phyloP scores from a whole-genome alignment of 768 basidiomycete genomes.

The Termitomyces sp. region DNA sequence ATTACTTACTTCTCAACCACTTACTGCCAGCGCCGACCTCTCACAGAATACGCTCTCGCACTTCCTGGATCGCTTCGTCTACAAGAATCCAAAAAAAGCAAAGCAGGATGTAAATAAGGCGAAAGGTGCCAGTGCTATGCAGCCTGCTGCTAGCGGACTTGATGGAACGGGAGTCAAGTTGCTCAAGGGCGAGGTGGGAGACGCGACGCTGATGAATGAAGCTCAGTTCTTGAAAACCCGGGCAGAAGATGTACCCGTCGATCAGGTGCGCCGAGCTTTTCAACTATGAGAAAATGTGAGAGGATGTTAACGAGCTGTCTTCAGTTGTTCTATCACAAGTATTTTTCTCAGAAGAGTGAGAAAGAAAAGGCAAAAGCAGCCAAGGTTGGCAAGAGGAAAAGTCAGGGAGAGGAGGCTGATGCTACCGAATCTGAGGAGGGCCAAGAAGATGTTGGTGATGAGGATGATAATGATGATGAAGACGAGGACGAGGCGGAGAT shows the following conservation, averaged over 20 bases:
- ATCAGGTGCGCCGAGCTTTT: conserved; percentile 56
- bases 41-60: conserved; percentile 90
- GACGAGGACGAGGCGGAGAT: conserved; percentile 67
- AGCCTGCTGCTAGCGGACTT: conserved; percentile 74
- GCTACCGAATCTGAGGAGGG: conserved; percentile 41
- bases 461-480: conserved; percentile 37
- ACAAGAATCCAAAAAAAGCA: conserved; percentile 87
- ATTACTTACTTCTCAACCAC: conserved; percentile 64
- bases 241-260: conserved; percentile 74
- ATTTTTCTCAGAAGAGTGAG: conserved; percentile 71
- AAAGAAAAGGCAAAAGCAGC: conserved; percentile 44
- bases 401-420: conserved; percentile 30
- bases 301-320: neutral
- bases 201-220: conserved; percentile 62
- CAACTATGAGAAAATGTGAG: neutral
- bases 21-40: conserved; percentile 85
- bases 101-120: conserved; percentile 33
- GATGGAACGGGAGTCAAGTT: conserved; percentile 71
- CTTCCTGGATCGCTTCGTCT: conserved; percentile 96
- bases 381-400: conserved; percentile 34
- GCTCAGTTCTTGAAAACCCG: conserved; percentile 69
- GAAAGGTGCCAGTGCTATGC: conserved; percentile 91
- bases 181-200: conserved; percentile 50
- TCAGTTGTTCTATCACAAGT: conserved; percentile 89
- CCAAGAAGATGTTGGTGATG: conserved; percentile 35